Percentiles rank a stretch among this genome's conserved stretches.
phyloP scores from a whole-genome alignment of 1,284 basidiomycete species.

The Leccinum idahoense region DNA sequence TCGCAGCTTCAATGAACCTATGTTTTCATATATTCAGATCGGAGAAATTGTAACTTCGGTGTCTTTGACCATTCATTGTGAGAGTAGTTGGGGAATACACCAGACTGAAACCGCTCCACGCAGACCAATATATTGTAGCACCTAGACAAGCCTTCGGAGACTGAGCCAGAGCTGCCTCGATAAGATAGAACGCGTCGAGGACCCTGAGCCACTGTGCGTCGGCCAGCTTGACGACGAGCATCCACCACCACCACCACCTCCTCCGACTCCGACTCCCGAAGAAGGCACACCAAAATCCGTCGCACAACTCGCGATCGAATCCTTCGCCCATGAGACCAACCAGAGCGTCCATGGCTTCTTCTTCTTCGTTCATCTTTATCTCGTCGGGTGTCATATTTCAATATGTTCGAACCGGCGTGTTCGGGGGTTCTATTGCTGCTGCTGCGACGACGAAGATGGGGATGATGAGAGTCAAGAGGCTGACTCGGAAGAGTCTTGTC shows the following conservation, averaged over 20 bases:
- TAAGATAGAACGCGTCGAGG: slow-evolving; percentile 10
- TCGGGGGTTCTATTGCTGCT: neutral
- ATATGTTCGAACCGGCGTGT: neutral
- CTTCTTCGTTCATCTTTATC: slow-evolving; percentile 9
- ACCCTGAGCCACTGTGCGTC: slow-evolving; percentile 4
- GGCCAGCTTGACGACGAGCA: neutral
- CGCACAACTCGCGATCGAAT: slow-evolving; percentile 43
- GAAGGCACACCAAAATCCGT: slow-evolving; percentile 35
- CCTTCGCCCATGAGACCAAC: slow-evolving; percentile 31
- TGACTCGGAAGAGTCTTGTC: neutral
- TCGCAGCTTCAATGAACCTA: neutral
- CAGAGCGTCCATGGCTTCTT: slow-evolving; percentile 24
- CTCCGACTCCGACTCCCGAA: neutral
- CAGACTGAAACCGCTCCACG: neutral
- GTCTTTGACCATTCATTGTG: neutral
- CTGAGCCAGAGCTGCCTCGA: neutral
- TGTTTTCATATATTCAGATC: neutral
- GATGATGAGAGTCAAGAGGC: neutral
- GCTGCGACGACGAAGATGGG: neutral
- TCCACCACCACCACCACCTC: neutral
- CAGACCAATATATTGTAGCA: neutral
- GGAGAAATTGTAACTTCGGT: neutral
- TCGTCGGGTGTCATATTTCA: slow-evolving; percentile 16
- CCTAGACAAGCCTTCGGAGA: neutral
- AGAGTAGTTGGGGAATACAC: neutral